Evolutionary conservation across 345 rosid species (phyloP), one percentile per base, ranked within the genome.

Genomic region (Schrenkiella parvula): DNA sequence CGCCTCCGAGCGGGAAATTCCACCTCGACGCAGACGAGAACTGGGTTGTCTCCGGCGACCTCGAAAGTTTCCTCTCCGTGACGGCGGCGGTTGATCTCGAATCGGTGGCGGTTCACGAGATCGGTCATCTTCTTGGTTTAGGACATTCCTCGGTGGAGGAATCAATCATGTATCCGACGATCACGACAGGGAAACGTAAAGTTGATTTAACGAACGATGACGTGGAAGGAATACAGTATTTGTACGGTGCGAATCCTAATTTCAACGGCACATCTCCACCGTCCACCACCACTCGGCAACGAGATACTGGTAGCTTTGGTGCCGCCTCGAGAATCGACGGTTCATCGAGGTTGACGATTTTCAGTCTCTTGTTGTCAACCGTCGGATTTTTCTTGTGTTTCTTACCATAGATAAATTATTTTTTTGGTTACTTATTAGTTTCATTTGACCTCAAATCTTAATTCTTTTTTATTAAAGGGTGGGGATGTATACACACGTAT

Each of bases 31-130:
- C 14, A 1, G 89, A 70, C 2, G 99, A 93, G 82, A 68, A 82
- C 66, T 93, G 96, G 99, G 86, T 89, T 3, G 79, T 84, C 1
- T 46, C 84, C 8, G 88, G 91, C 3, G 89, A 82, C 43, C 46
- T 70, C 1, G 52, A 69, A 4, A 53, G 14, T 25, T 71, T 78
- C 64, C 73, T 86, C 9, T 3, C 77, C 23, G 2, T 77, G 22
- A 3, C 76, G 28, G 62, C 91, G 4, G 90, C 97, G 3, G 81
- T 93, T 22, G 99, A 93, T 53, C 75, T 93, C 7, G 97, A 93
- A 55, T 89, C 99, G 0, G 99, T 93, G 31, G 95, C 93, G 4
- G 95, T 91, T 41, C 99, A 93, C 41, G 99, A 93, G 81, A 91
- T 93, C 18, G 99, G 99, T 23, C 99, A 93, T 78, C 54, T 93